Conservation (phyloP, 352 stramenopile genomes). For the Phytophthora fragariaefolia region DNA sequence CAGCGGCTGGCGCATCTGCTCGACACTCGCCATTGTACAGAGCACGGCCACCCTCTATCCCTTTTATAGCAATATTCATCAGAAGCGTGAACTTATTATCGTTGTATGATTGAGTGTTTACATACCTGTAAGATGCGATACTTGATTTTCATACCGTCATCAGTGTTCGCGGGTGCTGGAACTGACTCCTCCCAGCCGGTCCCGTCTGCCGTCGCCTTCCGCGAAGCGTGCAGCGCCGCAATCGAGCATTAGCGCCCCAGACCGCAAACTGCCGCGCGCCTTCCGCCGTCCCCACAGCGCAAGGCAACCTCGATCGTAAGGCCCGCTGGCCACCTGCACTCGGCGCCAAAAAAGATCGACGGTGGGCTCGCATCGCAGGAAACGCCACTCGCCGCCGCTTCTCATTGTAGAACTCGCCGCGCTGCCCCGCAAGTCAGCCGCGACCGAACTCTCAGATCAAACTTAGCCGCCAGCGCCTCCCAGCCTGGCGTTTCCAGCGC, state of each 20-base stretch:
- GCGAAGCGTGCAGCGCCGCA: constrained; percentile 25
- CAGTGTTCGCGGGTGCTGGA: neutral
- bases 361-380: constrained; percentile 20
- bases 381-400: constrained; percentile 26
- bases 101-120: too few relatives aligned
- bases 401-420: constrained; percentile 45
- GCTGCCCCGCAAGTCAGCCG: neutral
- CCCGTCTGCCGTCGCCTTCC: constrained; percentile 17
- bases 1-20: constrained; percentile 2
- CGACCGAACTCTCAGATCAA: neutral
- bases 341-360: constrained; percentile 31
- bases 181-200: constrained; percentile 22
- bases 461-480: neutral
- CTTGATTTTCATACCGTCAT: neutral
- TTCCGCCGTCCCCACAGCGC: constrained; percentile 5
- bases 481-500: constrained; percentile 3
- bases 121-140: neutral
- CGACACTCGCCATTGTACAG: neutral
- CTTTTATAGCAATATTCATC: neutral
- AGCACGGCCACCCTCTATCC: neutral
- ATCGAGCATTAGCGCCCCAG: constrained; percentile 22
- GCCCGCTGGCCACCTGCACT: constrained; percentile 16
- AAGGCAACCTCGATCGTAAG: neutral
- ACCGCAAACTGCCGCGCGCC: constrained; percentile 10
- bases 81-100: too few relatives aligned